Evolutionary conservation across 495 filamentous ascomycete genomes (phyloP).

Genomic region (Alectoria sarmentosa): DNA sequence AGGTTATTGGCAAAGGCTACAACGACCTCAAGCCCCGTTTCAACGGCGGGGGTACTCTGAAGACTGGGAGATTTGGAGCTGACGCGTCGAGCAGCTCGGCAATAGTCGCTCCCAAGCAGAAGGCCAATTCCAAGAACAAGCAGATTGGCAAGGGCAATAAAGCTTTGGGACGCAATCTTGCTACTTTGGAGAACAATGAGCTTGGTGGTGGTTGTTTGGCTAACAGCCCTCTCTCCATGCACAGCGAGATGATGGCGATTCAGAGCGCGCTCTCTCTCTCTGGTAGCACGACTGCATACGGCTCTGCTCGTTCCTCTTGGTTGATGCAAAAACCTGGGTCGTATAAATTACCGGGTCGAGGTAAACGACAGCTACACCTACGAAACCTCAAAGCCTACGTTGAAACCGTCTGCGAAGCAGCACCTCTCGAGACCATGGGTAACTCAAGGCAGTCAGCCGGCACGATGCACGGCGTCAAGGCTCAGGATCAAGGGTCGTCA

Average conservation of each 20-base stretch:
- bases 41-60: conserved; percentile 40
- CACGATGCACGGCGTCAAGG: conserved; percentile 24
- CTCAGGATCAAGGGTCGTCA: conserved; percentile 38
- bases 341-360: conserved; percentile 42
- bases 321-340: conserved; percentile 38
- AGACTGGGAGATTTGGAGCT: conserved; percentile 36
- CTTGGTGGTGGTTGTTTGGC: conserved; percentile 15
- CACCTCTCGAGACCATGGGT: conserved; percentile 13
- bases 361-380: conserved; percentile 39
- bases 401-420: conserved; percentile 34
- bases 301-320: conserved; percentile 27
- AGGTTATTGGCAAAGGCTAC: conserved; percentile 44
- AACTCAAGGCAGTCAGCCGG: conserved; percentile 4
- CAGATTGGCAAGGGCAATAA: background rate
- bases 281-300: conserved; percentile 34
- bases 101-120: conserved; percentile 32
- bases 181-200: background rate
- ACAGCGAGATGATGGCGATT: conserved; percentile 52
- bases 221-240: conserved; percentile 43
- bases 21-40: conserved; percentile 43
- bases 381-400: conserved; percentile 40
- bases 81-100: conserved; percentile 26
- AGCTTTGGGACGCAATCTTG: background rate
- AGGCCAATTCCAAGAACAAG: conserved; percentile 31
- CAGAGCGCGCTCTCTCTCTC: conserved; percentile 43